phyloP scores from a whole-genome alignment of 176 grass and related monocot species.

The Saccharum spontaneum region DNA sequence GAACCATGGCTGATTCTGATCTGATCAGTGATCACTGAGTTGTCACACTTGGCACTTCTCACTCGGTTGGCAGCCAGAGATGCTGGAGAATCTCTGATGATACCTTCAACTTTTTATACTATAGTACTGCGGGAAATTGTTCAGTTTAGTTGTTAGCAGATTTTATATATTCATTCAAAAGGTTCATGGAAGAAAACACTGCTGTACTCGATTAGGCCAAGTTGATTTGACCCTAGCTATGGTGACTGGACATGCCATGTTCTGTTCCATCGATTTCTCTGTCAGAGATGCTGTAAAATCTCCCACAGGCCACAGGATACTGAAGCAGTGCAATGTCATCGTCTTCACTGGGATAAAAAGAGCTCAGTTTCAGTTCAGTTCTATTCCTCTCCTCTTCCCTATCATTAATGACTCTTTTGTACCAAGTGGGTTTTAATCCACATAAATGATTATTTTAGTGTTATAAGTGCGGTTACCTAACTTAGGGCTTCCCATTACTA shows the following conservation, averaged over 20 bases:
- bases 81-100: neutral
- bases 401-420: constrained; percentile 3
- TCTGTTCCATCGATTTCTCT: constrained; percentile 18
- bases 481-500: no score
- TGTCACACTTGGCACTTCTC: neutral
- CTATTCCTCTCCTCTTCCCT: constrained; percentile 17
- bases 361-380: constrained; percentile 9
- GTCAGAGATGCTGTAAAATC: neutral
- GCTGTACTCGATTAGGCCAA: neutral
- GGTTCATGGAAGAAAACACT: constrained; percentile 2
- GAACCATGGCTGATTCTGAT: no score
- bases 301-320: neutral
- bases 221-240: neutral
- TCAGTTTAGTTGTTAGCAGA: neutral
- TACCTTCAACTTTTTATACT: neutral
- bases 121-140: neutral
- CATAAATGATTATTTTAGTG: neutral
- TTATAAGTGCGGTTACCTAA: no score
- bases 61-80: neutral
- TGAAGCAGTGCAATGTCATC: neutral
- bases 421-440: neutral
- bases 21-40: neutral
- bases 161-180: neutral
- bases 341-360: neutral
- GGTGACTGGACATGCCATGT: constrained; percentile 13